Percentiles rank a stretch among this genome's conserved stretches.
Evolutionary conservation across 2,329 filamentous ascomycete species (phyloP).

Genomic region (Neonectria magnoliae): DNA sequence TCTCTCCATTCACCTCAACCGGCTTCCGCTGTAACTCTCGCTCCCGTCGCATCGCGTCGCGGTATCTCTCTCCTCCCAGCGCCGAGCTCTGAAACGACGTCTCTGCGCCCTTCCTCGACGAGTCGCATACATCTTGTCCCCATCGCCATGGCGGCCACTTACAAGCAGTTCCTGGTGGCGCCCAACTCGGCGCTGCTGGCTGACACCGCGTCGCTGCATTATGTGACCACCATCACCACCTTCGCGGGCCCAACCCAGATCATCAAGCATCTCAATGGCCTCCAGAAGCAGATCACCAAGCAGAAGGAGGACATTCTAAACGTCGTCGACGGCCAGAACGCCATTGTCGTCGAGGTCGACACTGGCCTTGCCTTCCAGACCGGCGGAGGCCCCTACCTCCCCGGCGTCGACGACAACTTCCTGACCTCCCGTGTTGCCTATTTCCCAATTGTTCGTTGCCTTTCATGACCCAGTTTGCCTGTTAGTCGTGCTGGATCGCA

Average conservation of each 20-base stretch:
- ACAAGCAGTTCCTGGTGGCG: conserved; percentile 77
- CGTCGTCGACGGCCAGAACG: conserved; percentile 75
- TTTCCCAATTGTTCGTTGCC: conserved; percentile 78
- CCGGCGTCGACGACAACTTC: conserved; percentile 93
- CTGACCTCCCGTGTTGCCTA: conserved; percentile 82
- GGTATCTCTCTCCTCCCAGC: conserved; percentile 14
- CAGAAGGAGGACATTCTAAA: conserved; percentile 82
- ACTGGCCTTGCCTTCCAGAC: conserved; percentile 83
- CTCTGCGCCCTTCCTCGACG: conserved; percentile 20
- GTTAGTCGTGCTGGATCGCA: not conserved
- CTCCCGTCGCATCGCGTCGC: conserved; percentile 27
- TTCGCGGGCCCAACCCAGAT: conserved; percentile 78
- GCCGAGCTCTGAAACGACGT: conserved; percentile 13
- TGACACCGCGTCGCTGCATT: conserved; percentile 77
- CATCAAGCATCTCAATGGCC: conserved; percentile 79
- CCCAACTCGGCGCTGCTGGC: conserved; percentile 72
- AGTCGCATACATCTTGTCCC: conserved; percentile 27
- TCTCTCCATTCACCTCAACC: not conserved
- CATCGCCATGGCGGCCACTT: conserved; percentile 59
- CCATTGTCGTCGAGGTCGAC: conserved; percentile 84
- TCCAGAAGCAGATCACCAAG: conserved; percentile 81
- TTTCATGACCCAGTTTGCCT: not conserved
- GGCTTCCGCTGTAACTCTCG: conserved; percentile 10
- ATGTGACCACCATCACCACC: conserved; percentile 87
- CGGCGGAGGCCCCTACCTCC: conserved; percentile 87